A percentile compares a stretch with the other conserved stretches of the same genome.
Evolutionary conservation across 129 eudicot genomes (phyloP).

Genomic region (Lactuca sativa): DNA sequence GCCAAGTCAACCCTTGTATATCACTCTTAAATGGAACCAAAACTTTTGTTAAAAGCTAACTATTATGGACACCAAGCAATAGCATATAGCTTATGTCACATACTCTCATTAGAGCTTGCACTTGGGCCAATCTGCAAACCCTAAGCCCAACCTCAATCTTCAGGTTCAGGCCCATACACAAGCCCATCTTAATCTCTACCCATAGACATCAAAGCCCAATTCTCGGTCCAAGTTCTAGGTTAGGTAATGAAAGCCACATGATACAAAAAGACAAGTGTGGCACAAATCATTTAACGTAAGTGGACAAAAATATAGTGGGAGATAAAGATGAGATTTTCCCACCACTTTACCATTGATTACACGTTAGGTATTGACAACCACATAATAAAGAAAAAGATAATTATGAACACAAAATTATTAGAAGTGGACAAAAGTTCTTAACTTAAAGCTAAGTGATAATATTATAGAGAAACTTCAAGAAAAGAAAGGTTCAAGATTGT

Average conservation of each 20-base stretch:
- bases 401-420: not conserved
- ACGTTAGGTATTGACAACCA: slow-evolving; percentile 7
- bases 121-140: not conserved
- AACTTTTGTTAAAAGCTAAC: not conserved
- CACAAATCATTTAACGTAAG: not conserved
- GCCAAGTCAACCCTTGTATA: slow-evolving; percentile 19
- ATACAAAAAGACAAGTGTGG: not conserved
- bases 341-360: slow-evolving; percentile 16
- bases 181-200: slow-evolving; percentile 3
- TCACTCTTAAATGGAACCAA: not conserved
- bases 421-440: not conserved
- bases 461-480: slow-evolving; percentile 15
- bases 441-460: slow-evolving; percentile 7
- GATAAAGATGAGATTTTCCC: not conserved
- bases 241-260: not conserved
- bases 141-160: not conserved
- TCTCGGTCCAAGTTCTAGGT: not conserved
- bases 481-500: not conserved
- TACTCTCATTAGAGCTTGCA: not conserved
- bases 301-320: slow-evolving; percentile 1
- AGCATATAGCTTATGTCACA: not conserved
- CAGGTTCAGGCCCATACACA: slow-evolving; percentile 8
- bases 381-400: slow-evolving; percentile 9
- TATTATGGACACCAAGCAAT: not conserved
- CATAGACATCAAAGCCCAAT: not conserved